Percentiles rank a stretch among this genome's conserved stretches.
Evolutionary conservation across 2,329 filamentous ascomycete species (phyloP).

Genomic region (Elsinoe perseae): DNA sequence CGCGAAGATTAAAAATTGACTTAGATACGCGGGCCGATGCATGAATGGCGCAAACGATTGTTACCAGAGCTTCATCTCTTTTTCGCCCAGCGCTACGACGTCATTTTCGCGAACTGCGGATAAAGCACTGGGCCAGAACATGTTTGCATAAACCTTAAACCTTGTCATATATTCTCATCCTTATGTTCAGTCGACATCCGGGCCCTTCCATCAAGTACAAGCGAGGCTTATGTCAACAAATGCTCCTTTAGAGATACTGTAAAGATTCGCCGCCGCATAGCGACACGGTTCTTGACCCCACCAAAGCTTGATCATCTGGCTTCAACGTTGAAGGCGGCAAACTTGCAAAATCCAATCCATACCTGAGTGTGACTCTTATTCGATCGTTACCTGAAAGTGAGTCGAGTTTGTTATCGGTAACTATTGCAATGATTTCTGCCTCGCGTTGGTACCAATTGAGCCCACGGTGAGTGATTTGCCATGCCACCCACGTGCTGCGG

Average conservation of each 20-base stretch:
- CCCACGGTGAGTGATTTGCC: background rate
- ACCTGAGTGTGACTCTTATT: background rate
- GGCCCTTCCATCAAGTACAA: background rate
- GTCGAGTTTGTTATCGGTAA: background rate
- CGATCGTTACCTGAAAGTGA: background rate
- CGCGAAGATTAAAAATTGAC: conserved; percentile 2
- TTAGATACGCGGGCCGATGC: background rate
- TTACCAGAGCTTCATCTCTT: background rate
- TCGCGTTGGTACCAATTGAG: background rate
- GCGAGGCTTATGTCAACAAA: background rate
- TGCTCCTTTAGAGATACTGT: too few relatives aligned
- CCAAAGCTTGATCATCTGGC: too few relatives aligned
- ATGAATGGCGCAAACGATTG: background rate
- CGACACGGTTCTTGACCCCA: too few relatives aligned
- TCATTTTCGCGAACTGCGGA: conserved; percentile 5
- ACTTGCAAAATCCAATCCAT: too few relatives aligned
- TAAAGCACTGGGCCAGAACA: background rate
- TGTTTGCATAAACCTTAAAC: background rate
- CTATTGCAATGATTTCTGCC: background rate
- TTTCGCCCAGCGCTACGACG: background rate
- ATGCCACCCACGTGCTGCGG: background rate
- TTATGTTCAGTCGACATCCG: conserved; percentile 13
- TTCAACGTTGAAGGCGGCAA: too few relatives aligned
- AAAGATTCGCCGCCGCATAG: too few relatives aligned
- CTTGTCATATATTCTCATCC: background rate